Percentiles rank a stretch among this genome's conserved stretches.
These are phyloP conservation scores for Lecanicillium sp. DNA, from an alignment of 2,329 filamentous ascomycete genomes.

Conservation along the genomic window DNA sequence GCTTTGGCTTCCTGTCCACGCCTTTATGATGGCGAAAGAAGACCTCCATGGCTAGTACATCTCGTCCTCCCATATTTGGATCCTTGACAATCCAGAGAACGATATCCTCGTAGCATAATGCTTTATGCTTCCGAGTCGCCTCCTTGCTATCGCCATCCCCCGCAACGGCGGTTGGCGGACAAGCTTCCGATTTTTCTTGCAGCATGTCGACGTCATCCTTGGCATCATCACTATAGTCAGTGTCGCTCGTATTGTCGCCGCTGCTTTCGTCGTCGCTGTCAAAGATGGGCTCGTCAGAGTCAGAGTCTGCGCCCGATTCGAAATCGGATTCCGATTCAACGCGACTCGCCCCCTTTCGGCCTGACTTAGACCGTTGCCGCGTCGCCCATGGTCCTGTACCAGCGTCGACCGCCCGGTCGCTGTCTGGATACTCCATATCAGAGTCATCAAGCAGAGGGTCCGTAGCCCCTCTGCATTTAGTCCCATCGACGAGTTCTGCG, in stretches of 20 bases:
- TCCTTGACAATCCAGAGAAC: conserved; percentile 8
- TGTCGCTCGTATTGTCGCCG: conserved; percentile 3
- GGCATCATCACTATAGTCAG: conserved; percentile 4
- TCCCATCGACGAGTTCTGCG: conserved; percentile 17
- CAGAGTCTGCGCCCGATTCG: background rate
- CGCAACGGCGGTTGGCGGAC: background rate
- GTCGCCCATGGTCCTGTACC: background rate
- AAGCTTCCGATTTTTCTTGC: background rate
- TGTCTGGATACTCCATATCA: background rate
- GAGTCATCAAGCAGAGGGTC: conserved; percentile 14
- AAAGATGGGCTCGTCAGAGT: background rate
- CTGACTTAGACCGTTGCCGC: background rate
- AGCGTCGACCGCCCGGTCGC: background rate
- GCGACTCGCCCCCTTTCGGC: background rate
- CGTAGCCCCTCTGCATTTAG: conserved; percentile 13
- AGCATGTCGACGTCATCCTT: conserved; percentile 2
- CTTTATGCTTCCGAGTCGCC: conserved; percentile 3
- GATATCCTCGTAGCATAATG: conserved; percentile 9
- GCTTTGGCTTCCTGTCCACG: conserved; percentile 8
- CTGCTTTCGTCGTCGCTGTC: background rate
- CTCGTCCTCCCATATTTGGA: conserved; percentile 5
- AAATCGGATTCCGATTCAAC: conserved; percentile 1
- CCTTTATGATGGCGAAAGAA: conserved; percentile 8
- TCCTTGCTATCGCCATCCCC: conserved; percentile 1
- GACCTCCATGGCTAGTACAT: conserved; percentile 9